Conservation (phyloP, 257 asterid species). For the Plantago elongata region DNA sequence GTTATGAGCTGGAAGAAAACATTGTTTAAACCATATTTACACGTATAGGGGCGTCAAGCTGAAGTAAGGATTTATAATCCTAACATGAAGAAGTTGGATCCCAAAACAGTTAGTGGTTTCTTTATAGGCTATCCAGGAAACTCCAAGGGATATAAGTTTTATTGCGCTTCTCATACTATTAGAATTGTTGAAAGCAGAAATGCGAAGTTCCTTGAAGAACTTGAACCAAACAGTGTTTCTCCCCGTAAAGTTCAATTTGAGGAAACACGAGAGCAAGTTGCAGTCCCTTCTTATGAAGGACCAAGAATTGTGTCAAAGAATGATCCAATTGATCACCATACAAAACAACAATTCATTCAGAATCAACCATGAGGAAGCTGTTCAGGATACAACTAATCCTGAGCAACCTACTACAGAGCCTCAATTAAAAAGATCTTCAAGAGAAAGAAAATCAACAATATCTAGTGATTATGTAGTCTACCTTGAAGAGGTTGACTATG, state of each 20-base stretch:
- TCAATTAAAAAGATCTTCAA: constrained; percentile 1
- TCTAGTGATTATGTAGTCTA: constrained; percentile 10
- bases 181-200: neutral
- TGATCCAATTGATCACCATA: neutral
- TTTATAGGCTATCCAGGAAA: neutral
- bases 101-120: neutral
- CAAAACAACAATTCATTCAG: no score
- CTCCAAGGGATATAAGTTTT: neutral
- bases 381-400: neutral
- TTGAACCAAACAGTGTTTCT: neutral
- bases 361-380: neutral
- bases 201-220: neutral
- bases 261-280: neutral
- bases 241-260: neutral
- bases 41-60: neutral
- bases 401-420: neutral
- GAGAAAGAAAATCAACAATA: neutral
- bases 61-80: neutral
- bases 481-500: neutral
- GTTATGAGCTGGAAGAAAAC: neutral
- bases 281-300: neutral
- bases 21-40: neutral
- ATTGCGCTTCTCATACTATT: neutral
- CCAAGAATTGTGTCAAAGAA: neutral
- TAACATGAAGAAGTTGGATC: neutral